Percentiles rank a stretch among this genome's conserved stretches.
phyloP scores from a whole-genome alignment of 352 stramenopile species.

The Thalassiosira hispida region DNA sequence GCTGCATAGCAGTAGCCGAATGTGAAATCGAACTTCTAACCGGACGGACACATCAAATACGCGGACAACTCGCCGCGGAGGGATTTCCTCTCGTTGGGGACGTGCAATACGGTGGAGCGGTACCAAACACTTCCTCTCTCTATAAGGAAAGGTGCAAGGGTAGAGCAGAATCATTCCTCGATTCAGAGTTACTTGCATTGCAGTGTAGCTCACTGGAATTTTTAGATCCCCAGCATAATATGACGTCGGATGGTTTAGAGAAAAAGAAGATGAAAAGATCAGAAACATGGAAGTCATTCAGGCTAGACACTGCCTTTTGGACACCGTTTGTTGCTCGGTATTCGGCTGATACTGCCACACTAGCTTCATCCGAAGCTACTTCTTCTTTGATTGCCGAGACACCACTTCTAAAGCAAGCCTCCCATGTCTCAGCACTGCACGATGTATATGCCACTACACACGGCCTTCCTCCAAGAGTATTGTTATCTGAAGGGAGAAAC shows the following conservation, averaged over 20 bases:
- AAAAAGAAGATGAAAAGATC: conserved; percentile 34
- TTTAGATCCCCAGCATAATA: conserved; percentile 53
- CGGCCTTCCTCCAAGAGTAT: conserved; percentile 56
- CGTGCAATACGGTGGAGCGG: conserved; percentile 69
- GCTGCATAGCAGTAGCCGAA: conserved; percentile 66
- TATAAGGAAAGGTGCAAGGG: conserved; percentile 18
- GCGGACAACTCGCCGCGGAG: conserved; percentile 68
- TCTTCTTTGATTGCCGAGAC: conserved; percentile 1
- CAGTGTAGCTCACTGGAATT: conserved; percentile 76
- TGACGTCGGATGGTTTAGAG: conserved; percentile 5
- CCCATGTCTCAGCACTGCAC: background rate
- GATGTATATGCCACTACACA: background rate
- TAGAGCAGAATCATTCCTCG: conserved; percentile 24
- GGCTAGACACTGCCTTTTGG: conserved; percentile 72
- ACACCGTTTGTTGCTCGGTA: conserved; percentile 57
- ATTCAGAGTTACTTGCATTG: conserved; percentile 66
- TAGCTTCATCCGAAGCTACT: conserved; percentile 15
- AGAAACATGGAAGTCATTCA: conserved; percentile 59
- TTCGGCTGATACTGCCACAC: background rate
- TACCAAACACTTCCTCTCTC: conserved; percentile 24
- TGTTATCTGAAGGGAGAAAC: conserved; percentile 61
- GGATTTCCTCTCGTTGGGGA: conserved; percentile 77
- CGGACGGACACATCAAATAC: conserved; percentile 82
- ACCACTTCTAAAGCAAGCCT: conserved; percentile 12
- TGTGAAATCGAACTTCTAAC: conserved; percentile 75